Evolutionary conservation across 2,329 filamentous ascomycete species (phyloP), one percentile per base, ranked within the genome.

Genomic region (Neonectria punicea): DNA sequence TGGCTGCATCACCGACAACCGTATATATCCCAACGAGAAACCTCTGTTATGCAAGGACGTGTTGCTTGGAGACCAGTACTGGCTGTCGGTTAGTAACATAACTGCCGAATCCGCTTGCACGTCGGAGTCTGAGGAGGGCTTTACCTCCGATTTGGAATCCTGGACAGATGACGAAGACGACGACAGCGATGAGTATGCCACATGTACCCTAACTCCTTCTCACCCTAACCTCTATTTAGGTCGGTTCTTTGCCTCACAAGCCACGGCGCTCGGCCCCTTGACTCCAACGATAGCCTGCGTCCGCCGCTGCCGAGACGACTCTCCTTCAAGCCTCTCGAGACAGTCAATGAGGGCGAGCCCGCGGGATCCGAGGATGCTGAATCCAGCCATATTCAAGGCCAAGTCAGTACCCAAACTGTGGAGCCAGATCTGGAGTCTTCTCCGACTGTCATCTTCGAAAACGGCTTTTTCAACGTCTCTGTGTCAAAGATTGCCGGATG

Each of bases 401-500:
- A 36, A n/a, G 3, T 34, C 9, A 25, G 13, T 8, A 30, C 14
- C 13, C 49, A 43, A 10, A 14, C 32, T 0, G 3, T 28, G 4
- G 18, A 30, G 0, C 4, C 51, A 30, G 13, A 8, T 5, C 8
- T 41, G 13, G 14, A 11, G 1, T 20, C 9, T 32, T 34, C 58
- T 14, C 30, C 60, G 1, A 53, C 41, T 2, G 54, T 62, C 8
- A 55, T 73, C n/a, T 82, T 78, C 43, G 56, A 74, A 22, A 86
- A 85, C 63, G 71, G 76, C 0, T 78, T 70, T 61, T 80, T 87
- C 43, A 68, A 77, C 11, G 70, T 87, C 6, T 77, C 74, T 3
- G 70, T 70, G 10, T 86, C 84, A 0, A 53, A 65, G 0, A 74
- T 83, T 1, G 80, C 80, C 0, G 85, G 85, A 1, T 79, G 81